A percentile compares a stretch with the other conserved stretches of the same genome.
phyloP scores from a whole-genome alignment of 1,284 basidiomycete genomes.

The Peniophora sp. region DNA sequence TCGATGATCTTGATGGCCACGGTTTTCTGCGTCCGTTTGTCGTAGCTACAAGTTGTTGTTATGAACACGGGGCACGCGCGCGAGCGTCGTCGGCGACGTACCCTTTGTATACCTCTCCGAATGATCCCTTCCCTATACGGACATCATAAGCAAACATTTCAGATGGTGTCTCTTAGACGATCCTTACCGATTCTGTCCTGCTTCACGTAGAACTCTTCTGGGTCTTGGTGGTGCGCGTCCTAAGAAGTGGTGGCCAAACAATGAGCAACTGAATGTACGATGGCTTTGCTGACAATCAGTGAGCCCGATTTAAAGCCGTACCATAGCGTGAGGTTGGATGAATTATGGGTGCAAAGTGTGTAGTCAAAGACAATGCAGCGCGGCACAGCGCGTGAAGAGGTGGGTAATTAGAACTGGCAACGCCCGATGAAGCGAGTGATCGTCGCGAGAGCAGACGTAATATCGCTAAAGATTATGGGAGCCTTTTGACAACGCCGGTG shows the following conservation, averaged over 20 bases:
- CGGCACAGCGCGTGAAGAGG: too few species aligned
- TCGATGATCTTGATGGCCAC: constrained; percentile 99
- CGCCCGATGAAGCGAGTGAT: too few species aligned
- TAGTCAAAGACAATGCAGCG: too few species aligned
- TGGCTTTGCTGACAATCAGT: too few species aligned
- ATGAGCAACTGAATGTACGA: too few species aligned
- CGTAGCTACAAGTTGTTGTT: constrained; percentile 49
- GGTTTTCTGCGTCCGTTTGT: constrained; percentile 87
- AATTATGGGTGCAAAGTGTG: too few species aligned
- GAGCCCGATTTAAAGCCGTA: too few species aligned
- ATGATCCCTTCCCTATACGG: constrained; percentile 82
- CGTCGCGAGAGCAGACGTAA: too few species aligned
- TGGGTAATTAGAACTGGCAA: too few species aligned
- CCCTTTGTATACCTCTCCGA: constrained; percentile 98
- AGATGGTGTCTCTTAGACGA: neutral
- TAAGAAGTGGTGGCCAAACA: constrained; percentile 17
- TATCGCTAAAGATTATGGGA: too few species aligned
- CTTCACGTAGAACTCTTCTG: constrained; percentile 91
- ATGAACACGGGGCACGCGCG: constrained; percentile 3
- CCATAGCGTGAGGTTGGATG: too few species aligned
- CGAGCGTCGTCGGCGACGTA: constrained; percentile 24
- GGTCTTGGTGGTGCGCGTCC: constrained; percentile 74
- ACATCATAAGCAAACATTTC: constrained; percentile 1
- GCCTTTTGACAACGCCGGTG: neutral
- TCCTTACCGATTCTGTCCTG: constrained; percentile 87